phyloP scores from a whole-genome alignment of 805 yeast species.

The Candida ulmi region DNA sequence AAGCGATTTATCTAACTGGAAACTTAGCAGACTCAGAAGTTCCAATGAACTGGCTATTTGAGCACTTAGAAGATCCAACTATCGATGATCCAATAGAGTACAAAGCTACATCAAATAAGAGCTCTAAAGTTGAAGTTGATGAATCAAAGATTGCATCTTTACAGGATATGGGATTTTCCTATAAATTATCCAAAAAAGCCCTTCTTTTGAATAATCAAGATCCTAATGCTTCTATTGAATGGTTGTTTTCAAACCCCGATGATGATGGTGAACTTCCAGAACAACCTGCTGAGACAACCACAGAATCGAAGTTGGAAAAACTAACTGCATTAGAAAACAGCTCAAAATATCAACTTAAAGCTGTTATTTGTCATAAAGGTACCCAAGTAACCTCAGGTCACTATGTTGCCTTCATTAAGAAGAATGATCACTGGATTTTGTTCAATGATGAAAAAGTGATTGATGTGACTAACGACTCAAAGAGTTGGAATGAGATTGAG shows the following conservation, averaged over 20 bases:
- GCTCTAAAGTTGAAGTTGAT: slow-evolving; percentile 24
- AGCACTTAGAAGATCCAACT: slow-evolving; percentile 79
- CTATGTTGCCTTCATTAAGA: slow-evolving; percentile 68
- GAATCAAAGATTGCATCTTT: slow-evolving; percentile 42
- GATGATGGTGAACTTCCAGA: slow-evolving; percentile 57
- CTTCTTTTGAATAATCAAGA: slow-evolving; percentile 52
- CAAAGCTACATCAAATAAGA: slow-evolving; percentile 3
- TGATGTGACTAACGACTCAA: slow-evolving; percentile 34
- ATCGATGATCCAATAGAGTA: slow-evolving; percentile 45
- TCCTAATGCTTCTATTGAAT: slow-evolving; percentile 77
- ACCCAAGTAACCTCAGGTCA: slow-evolving; percentile 84
- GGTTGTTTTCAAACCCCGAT: slow-evolving; percentile 82
- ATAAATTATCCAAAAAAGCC: slow-evolving; percentile 66
- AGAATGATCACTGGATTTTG: slow-evolving; percentile 56
- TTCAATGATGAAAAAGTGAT: slow-evolving; percentile 88
- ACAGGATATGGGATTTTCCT: slow-evolving; percentile 73
- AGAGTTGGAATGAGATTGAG: slow-evolving; percentile 27
- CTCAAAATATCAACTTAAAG: slow-evolving; percentile 43
- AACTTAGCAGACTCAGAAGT: slow-evolving; percentile 51
- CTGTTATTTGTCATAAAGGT: slow-evolving; percentile 83
- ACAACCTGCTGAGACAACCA: slow-evolving; percentile 14
- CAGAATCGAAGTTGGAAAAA: slow-evolving; percentile 6
- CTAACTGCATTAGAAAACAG: slow-evolving; percentile 9
- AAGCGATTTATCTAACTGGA: slow-evolving; percentile 71
- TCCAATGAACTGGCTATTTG: slow-evolving; percentile 89